phyloP scores from a whole-genome alignment of 108 stramenopile species.

The Cyclostephanos tholiformis region DNA sequence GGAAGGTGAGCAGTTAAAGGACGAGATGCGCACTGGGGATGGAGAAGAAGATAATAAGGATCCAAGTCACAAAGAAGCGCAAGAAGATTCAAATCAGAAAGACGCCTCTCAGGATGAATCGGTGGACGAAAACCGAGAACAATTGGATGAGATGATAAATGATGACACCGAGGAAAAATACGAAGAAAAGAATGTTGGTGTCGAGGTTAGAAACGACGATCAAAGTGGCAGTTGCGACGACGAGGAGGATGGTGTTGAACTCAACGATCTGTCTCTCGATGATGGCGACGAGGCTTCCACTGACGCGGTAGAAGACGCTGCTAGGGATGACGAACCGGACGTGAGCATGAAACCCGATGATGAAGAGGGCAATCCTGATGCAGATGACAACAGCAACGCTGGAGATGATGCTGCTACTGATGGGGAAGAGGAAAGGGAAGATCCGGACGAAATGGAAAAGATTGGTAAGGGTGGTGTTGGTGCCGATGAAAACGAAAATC shows the following conservation, averaged over 20 bases:
- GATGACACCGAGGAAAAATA: constrained; percentile 80
- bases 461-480: constrained; percentile 29
- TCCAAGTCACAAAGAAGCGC: constrained; percentile 27
- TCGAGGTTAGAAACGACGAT: constrained; percentile 65
- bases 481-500: constrained; percentile 27
- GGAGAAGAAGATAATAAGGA: constrained; percentile 55
- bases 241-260: constrained; percentile 61
- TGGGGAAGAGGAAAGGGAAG: constrained; percentile 19
- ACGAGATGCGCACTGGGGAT: constrained; percentile 94
- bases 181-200: constrained; percentile 73
- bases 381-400: constrained; percentile 32
- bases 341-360: constrained; percentile 26
- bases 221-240: constrained; percentile 16
- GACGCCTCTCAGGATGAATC: constrained; percentile 48
- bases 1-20: constrained; percentile 81
- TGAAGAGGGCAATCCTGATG: constrained; percentile 49
- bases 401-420: constrained; percentile 45
- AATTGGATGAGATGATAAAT: constrained; percentile 62
- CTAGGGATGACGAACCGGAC: constrained; percentile 39
- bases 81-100: constrained; percentile 38
- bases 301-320: constrained; percentile 43
- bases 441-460: constrained; percentile 6
- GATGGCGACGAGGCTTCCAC: constrained; percentile 52
- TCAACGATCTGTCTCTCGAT: constrained; percentile 53
- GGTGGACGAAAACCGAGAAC: constrained; percentile 54